Evolutionary conservation across 306 rosid genomes (phyloP), one percentile per base, ranked within the genome.

Genomic region (Geum urbanum): DNA sequence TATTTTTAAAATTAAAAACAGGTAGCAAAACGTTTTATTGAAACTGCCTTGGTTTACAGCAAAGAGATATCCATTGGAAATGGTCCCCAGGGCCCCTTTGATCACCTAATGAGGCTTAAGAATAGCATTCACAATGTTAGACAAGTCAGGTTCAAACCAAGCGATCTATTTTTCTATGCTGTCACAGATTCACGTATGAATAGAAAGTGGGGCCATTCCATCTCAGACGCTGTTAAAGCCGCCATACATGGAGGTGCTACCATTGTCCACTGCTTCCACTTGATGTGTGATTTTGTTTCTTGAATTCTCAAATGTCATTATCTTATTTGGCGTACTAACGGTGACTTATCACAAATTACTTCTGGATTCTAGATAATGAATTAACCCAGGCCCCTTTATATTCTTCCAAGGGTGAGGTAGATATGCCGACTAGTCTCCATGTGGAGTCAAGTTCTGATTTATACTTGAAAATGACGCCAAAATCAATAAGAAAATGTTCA

Each of bases 241-340:
- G 91, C 92, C 7, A 77, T 94, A 64, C 86, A 88, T 71, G 98
- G 98, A 72, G 96, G 98, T 63, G 92, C 98, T 67, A 90, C 97
- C 75, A 85, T 94, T 74, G 78, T 94, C 79, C 98, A 90, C 84
- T 66, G 88, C 66, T n/a, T n/a, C n/a, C n/a, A n/a, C 54, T 5
- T 16, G 71, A 19, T 19, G 10, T 15, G 20, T 20, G 57, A 41
- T 32, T 37, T 10, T 47, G 16, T 5, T 67, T 67, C 70, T 7
- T 27, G 47, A n/a, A 5, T 35, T 3, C 43, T 16, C 8, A 13
- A 39, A 50, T 35, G 51, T 67, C 49, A 51, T 51, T 51, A 10
- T 50, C 71, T 49, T n/a, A 10, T 67, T 18, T 51, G 16, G 37
- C 10, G 72, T 50, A 18, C 13, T 51, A 32, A 35, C 5, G 49